Percentiles rank a stretch among this genome's conserved stretches.
Conservation (phyloP, 495 filamentous ascomycete genomes). For the Zalerion maritima region DNA sequence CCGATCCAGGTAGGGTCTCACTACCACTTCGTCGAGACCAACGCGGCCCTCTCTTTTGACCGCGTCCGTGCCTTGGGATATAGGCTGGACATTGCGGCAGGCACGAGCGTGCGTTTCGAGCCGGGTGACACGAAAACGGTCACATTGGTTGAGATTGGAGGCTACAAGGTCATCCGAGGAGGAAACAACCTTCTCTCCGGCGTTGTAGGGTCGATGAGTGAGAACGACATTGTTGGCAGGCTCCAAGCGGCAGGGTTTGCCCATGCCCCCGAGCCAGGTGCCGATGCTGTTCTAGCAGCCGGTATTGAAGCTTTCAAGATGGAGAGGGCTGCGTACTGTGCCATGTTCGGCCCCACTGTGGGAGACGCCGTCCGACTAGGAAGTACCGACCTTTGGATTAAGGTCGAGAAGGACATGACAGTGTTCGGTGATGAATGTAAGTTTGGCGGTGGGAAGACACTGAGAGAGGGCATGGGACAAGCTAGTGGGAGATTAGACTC, state of each 20-base stretch:
- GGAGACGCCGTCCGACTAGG: conserved; percentile 76
- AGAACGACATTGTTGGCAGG: conserved; percentile 49
- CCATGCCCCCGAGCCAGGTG: conserved; percentile 50
- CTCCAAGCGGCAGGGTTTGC: conserved; percentile 61
- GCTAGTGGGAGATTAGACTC: conserved; percentile 57
- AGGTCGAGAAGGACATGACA: conserved; percentile 78
- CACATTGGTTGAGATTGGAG: conserved; percentile 81
- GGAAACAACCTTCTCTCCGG: conserved; percentile 73
- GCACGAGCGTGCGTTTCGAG: conserved; percentile 89
- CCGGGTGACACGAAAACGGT: conserved; percentile 90
- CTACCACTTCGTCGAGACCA: conserved; percentile 93
- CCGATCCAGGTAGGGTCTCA: conserved; percentile 92
- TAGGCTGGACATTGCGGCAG: conserved; percentile 78
- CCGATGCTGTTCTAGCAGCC: conserved; percentile 28
- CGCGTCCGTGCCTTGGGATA: conserved; percentile 72
- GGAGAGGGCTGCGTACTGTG: conserved; percentile 60
- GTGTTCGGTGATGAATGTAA: conserved; percentile 86
- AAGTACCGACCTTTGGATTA: conserved; percentile 78
- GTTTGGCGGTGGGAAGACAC: conserved; percentile 89
- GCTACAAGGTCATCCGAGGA: conserved; percentile 65
- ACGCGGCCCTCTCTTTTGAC: conserved; percentile 84
- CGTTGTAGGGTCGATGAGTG: conserved; percentile 42
- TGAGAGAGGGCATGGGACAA: conserved; percentile 95
- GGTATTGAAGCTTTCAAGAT: conserved; percentile 49
- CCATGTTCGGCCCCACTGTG: conserved; percentile 87